Conservation (phyloP, 352 stramenopile species). For the Aphanomyces stellatus region DNA sequence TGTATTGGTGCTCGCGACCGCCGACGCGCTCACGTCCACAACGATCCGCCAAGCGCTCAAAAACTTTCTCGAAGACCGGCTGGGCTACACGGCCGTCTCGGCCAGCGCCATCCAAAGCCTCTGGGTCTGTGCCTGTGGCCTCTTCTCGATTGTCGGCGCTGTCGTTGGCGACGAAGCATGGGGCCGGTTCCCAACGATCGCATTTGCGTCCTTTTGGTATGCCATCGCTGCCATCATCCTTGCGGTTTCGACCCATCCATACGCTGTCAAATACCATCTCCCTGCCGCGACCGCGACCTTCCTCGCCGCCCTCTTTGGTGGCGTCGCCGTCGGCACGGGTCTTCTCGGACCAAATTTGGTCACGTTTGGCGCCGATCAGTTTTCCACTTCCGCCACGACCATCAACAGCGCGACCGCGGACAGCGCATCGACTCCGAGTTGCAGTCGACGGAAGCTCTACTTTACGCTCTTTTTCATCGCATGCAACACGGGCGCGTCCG, state of each 20-base stretch:
- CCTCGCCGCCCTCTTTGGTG: slow-evolving; percentile 59
- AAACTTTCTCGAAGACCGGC: slow-evolving; percentile 64
- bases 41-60: slow-evolving; percentile 80
- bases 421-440: too few relatives aligned
- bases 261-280: slow-evolving; percentile 35
- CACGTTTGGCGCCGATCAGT: slow-evolving; percentile 22
- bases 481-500: slow-evolving; percentile 52
- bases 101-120: slow-evolving; percentile 82
- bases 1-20: slow-evolving; percentile 79
- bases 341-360: slow-evolving; percentile 28
- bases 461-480: slow-evolving; percentile 20
- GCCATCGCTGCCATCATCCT: slow-evolving; percentile 46
- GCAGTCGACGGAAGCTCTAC: too few relatives aligned
- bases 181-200: slow-evolving; percentile 70
- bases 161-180: slow-evolving; percentile 79
- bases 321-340: slow-evolving; percentile 43
- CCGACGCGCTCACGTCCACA: slow-evolving; percentile 72
- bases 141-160: slow-evolving; percentile 63
- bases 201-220: slow-evolving; percentile 73
- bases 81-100: slow-evolving; percentile 63
- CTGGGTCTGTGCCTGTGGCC: slow-evolving; percentile 77
- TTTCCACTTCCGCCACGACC: slow-evolving; percentile 53
- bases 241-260: slow-evolving; percentile 50
- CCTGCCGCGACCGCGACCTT: slow-evolving; percentile 50
- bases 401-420: too few relatives aligned